Base-by-base conservation (phyloP, 768 basidiomycete genomes). In the Strobilomyces confusus region DNA sequence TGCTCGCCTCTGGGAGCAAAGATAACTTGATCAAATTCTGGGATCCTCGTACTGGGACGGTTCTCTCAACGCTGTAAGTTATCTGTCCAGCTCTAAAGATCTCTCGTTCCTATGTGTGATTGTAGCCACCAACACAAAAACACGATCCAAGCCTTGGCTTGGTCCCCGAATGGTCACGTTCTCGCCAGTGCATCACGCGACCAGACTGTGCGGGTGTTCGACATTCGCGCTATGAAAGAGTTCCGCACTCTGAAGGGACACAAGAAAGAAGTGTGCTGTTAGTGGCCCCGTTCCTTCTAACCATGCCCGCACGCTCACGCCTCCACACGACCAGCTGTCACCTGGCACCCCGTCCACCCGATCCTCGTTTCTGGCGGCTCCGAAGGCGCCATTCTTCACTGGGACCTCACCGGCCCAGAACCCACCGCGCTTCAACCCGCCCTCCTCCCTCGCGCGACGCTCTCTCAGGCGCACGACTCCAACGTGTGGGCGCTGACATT, bases 21-120 rank as follows among this genome's bases (percentile, higher is more conserved):
- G 97, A 99, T 72, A 97, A 98, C 69, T 82, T 92, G 61, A 92
- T 98, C 72, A 98, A 98, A 64, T 99, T 99, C 73, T 99, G 97
- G 97, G 97, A 99, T 69, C 97, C 97, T 20, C 80, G 97, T 34
- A 92, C 92, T 11, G 92, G 89, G 33, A 94, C 90, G 0, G 84
- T 86, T 11, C 79, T 99, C 8, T 92, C 92, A 6, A 97, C 95
- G 0, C 73, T 98, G 94, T 95, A 67, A 55, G 87, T 72, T 19
- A 19, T 44, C 41, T 26, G 26, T 40, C 32, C 19, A 1, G 47
- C 5, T 52, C 15, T 25, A 26, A 9, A 33, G 1, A 5, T 14
- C 5, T 4, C 9, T 9, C 11, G 17, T 45, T 29, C 52, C 4
- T 41, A 9, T 23, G 11, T 44, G 23, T 5, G n/a, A 19, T 5